These are phyloP conservation scores for Aureobasidium vineae DNA, from an alignment of 2,329 filamentous ascomycete genomes.

Conservation along the genomic window DNA sequence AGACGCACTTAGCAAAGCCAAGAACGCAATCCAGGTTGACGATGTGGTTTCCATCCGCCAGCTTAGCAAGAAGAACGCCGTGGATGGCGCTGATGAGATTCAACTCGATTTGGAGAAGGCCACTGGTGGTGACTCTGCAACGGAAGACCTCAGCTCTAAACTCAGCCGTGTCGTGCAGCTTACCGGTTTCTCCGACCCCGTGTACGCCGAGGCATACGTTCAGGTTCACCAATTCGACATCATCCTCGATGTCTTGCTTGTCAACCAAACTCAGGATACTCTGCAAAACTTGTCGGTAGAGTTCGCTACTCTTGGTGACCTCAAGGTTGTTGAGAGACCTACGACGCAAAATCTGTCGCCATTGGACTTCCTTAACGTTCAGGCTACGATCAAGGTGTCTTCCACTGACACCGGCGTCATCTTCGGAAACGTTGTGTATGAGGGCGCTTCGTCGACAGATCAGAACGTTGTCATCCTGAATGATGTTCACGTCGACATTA, in stretches of 20 bases:
- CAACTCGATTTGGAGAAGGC: constrained; percentile 90
- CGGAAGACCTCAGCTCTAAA: constrained; percentile 89
- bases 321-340: constrained; percentile 96
- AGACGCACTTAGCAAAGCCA: constrained; percentile 87
- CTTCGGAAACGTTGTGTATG: constrained; percentile 97
- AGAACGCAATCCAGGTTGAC: constrained; percentile 91
- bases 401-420: constrained; percentile 98
- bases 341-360: constrained; percentile 94
- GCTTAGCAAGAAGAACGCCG: constrained; percentile 83
- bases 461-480: constrained; percentile 97
- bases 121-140: constrained; percentile 79
- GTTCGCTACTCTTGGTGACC: constrained; percentile 95
- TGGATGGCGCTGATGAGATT: constrained; percentile 79
- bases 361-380: constrained; percentile 96
- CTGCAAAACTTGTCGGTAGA: constrained; percentile 96
- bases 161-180: constrained; percentile 94
- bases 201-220: constrained; percentile 98
- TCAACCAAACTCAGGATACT: constrained; percentile 96
- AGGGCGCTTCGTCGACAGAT: constrained; percentile 86
- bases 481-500: constrained; percentile 97
- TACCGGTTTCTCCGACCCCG: constrained; percentile 95
- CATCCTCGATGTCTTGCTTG: constrained; percentile 89
- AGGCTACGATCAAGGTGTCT: constrained; percentile 97
- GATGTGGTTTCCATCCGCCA: constrained; percentile 93
- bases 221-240: constrained; percentile 99